Evolutionary conservation across 2,329 filamentous ascomycete genomes (phyloP).

Genomic region (Alternaria alternata): DNA sequence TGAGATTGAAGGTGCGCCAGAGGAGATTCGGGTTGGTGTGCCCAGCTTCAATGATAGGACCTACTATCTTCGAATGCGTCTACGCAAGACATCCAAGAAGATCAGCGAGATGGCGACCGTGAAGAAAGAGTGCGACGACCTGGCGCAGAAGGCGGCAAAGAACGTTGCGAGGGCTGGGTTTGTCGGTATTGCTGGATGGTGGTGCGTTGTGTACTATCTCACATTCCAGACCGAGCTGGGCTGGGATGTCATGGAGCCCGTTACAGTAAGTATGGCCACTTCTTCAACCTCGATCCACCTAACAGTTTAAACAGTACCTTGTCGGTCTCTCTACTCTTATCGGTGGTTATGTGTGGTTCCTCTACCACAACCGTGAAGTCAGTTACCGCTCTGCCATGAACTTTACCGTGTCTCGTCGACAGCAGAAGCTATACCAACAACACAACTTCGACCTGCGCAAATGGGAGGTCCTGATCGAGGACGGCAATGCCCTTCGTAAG

Average conservation of each 20-base stretch:
- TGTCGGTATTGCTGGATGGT: constrained; percentile 76
- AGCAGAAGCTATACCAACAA: constrained; percentile 76
- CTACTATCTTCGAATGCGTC: constrained; percentile 79
- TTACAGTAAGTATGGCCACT: constrained; percentile 63
- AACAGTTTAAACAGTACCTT: constrained; percentile 64
- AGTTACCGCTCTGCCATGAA: constrained; percentile 88
- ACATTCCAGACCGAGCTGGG: constrained; percentile 77
- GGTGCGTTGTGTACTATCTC: constrained; percentile 77
- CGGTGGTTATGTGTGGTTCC: constrained; percentile 90
- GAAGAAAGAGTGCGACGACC: constrained; percentile 80
- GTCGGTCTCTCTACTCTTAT: constrained; percentile 87
- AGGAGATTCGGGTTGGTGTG: constrained; percentile 78
- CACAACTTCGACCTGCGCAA: constrained; percentile 77
- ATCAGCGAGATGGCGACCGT: constrained; percentile 75
- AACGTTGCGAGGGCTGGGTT: constrained; percentile 83
- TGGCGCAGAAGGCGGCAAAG: constrained; percentile 81
- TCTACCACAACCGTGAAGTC: constrained; percentile 90
- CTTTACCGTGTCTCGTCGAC: constrained; percentile 80
- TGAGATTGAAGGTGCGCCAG: constrained; percentile 74
- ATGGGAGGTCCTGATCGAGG: constrained; percentile 82
- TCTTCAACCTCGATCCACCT: constrained; percentile 2
- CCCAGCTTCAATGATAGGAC: constrained; percentile 92
- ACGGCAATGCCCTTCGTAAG: constrained; percentile 76
- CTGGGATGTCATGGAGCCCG: constrained; percentile 90
- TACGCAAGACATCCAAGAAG: constrained; percentile 74